Evolutionary conservation across 208 protist genomes (phyloP), one percentile per base, ranked within the genome.

Genomic region (Acanthamoeba triangularis): DNA sequence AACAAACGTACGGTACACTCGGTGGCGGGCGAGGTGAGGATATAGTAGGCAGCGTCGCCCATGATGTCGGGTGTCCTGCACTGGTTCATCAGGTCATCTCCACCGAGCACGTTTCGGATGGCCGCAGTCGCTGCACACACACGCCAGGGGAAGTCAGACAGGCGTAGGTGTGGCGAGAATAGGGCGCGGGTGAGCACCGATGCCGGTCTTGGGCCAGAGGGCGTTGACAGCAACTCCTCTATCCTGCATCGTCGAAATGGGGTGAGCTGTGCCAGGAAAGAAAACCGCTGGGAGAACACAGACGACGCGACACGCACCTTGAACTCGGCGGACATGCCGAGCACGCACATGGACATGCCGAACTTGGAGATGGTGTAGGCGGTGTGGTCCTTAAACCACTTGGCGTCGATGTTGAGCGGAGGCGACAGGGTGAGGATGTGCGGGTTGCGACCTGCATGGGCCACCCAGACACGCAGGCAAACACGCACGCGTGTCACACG

Each of bases 331-430:
- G 96, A 90, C 97, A 98, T 97, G 80, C 97, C 97, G 8, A 98
- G 94, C 1, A 96, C 96, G 72, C 97, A 98, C 96, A 98, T 96
- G 16, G 94, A 96, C 97, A 98, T 97, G 82, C 97, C 97, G 78
- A 96, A 97, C 92, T 98, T 98, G 16, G 96, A 95, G 69, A 98
- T 98, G 6, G 97, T 98, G 56, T 98, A 98, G 13, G 98, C 98
- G 16, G 87, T 72, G 82, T 98, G 97, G 69, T 41, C 20, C 52
- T 95, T 88, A 95, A 98, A 98, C 97, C 98, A 98, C 56, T 96
- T 90, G 20, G 74, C 67, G 59, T 98, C 47, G 76, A 98, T 97
- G 91, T 98, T 95, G 23, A 98, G 95, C 59, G 98, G 98, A 63
- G 98, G 98, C 37, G 97, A 98, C 2, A 98, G 94, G 52, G 96